These are phyloP conservation scores for Entoloma clypeatum DNA, from an alignment of 1,284 basidiomycete genomes.

Conservation along the genomic window DNA sequence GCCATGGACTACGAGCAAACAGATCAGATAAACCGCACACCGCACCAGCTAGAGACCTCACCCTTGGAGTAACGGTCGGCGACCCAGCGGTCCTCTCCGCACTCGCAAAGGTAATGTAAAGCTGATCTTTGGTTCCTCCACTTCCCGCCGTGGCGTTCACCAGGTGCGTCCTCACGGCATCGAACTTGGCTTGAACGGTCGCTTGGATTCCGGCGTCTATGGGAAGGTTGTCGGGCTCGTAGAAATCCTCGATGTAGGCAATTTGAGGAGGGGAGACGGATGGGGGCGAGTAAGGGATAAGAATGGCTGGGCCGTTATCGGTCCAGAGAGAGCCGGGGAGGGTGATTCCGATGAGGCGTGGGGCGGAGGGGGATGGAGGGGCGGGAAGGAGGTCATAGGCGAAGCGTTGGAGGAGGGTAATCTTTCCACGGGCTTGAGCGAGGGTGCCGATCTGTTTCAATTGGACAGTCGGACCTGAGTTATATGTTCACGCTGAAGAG, in stretches of 20 bases:
- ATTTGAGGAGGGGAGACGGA: slow-evolving; percentile 26
- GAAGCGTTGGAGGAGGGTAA: slow-evolving; percentile 42
- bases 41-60: slow-evolving; percentile 10
- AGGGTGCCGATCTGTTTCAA: slow-evolving; percentile 29
- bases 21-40: background rate
- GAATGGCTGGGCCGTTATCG: slow-evolving; percentile 38
- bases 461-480: slow-evolving; percentile 10
- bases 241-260: slow-evolving; percentile 45
- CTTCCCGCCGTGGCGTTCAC: slow-evolving; percentile 30
- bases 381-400: slow-evolving; percentile 37
- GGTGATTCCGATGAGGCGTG: slow-evolving; percentile 39
- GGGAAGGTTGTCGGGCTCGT: slow-evolving; percentile 33
- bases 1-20: slow-evolving; percentile 34
- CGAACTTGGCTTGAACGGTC: slow-evolving; percentile 39
- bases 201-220: slow-evolving; percentile 27
- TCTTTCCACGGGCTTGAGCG: slow-evolving; percentile 43
- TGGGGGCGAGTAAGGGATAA: slow-evolving; percentile 42
- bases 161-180: slow-evolving; percentile 35
- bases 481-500: background rate
- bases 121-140: slow-evolving; percentile 37
- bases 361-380: slow-evolving; percentile 30
- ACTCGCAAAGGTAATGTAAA: slow-evolving; percentile 44
- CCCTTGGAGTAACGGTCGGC: slow-evolving; percentile 27
- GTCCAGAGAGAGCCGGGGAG: slow-evolving; percentile 38
- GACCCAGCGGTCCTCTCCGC: slow-evolving; percentile 27